These are phyloP conservation scores for Aeschynomene evenia DNA, from an alignment of 306 rosid species.

Conservation along the genomic window DNA sequence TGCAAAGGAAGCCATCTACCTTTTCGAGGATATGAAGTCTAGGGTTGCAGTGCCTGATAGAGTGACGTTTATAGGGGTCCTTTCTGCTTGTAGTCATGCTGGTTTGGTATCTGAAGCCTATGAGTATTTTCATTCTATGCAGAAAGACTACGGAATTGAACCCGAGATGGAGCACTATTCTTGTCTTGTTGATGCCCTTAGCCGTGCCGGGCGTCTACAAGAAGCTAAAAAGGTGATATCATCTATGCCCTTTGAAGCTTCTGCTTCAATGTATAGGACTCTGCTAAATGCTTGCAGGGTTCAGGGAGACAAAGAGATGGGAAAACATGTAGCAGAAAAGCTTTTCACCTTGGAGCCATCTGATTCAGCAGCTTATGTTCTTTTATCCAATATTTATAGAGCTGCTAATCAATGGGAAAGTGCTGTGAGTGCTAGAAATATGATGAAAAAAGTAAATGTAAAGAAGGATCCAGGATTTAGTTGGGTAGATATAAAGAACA, in stretches of 20 bases:
- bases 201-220: constrained; percentile 70
- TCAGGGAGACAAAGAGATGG: constrained; percentile 58
- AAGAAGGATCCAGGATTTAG: constrained; percentile 91
- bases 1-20: constrained; percentile 63
- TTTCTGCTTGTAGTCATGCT: constrained; percentile 80
- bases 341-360: constrained; percentile 71
- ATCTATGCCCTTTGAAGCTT: constrained; percentile 84
- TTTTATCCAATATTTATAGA: constrained; percentile 69
- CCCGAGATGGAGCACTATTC: constrained; percentile 79
- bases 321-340: constrained; percentile 55
- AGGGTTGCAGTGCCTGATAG: constrained; percentile 56
- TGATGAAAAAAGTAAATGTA: constrained; percentile 62
- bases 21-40: constrained; percentile 59
- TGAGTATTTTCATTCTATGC: constrained; percentile 62
- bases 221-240: constrained; percentile 67
- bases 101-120: constrained; percentile 70
- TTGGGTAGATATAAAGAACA: constrained; percentile 79
- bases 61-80: constrained; percentile 76
- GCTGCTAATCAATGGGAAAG: constrained; percentile 76
- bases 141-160: constrained; percentile 45
- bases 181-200: constrained; percentile 77
- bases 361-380: constrained; percentile 73
- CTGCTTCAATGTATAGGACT: constrained; percentile 73
- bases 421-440: constrained; percentile 56
- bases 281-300: constrained; percentile 77